Evolutionary conservation across 805 yeast genomes (phyloP).

Genomic region (Groenewaldozyma salmanticensis): DNA sequence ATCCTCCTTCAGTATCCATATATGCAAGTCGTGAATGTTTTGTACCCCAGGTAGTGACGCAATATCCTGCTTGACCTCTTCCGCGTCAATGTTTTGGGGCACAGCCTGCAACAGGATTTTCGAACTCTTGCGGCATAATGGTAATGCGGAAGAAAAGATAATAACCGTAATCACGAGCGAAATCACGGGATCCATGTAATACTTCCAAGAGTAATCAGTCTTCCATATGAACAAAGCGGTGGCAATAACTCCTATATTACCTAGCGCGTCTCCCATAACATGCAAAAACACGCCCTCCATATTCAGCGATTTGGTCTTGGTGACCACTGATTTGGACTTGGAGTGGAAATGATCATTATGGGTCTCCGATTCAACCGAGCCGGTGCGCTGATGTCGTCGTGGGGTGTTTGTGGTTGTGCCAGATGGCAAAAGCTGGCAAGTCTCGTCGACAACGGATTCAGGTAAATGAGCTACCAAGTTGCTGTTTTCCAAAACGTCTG

Average conservation of each 20-base stretch:
- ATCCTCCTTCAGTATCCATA: constrained; percentile 90
- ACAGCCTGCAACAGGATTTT: constrained; percentile 87
- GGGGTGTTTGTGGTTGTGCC: background rate
- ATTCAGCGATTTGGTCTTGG: constrained; percentile 58
- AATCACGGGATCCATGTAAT: constrained; percentile 74
- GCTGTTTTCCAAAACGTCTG: constrained; percentile 34
- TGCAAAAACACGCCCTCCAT: constrained; percentile 97
- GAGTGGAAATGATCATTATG: constrained; percentile 26
- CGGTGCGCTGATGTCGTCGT: constrained; percentile 2
- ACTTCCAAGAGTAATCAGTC: constrained; percentile 82
- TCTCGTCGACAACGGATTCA: constrained; percentile 1
- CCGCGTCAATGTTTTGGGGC: constrained; percentile 73
- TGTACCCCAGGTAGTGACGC: constrained; percentile 59
- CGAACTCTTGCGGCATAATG: constrained; percentile 77
- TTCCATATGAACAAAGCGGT: constrained; percentile 92
- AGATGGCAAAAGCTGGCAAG: background rate
- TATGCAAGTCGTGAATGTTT: constrained; percentile 90
- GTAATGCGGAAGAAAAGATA: constrained; percentile 85
- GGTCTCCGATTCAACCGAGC: constrained; percentile 12
- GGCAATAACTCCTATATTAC: constrained; percentile 84
- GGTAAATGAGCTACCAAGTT: constrained; percentile 19
- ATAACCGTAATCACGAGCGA: constrained; percentile 80
- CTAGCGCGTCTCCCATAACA: constrained; percentile 92
- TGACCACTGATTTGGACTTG: constrained; percentile 18
- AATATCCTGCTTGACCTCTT: constrained; percentile 61